Evolutionary conservation across 805 yeast genomes (phyloP).

Genomic region (Yarrowia hollandica): DNA sequence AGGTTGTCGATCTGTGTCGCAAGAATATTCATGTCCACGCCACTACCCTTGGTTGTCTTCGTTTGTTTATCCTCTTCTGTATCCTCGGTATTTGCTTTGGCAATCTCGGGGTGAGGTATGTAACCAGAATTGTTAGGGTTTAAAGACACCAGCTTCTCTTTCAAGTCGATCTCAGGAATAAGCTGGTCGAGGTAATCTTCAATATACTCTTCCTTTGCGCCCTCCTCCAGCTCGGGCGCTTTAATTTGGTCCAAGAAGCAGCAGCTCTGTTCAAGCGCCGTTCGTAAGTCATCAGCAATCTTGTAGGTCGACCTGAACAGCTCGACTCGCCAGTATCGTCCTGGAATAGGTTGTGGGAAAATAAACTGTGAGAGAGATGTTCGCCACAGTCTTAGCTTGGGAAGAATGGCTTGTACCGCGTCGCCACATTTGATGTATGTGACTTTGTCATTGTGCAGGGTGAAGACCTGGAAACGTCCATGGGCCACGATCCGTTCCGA

Average conservation of each 20-base stretch:
- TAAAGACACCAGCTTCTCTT: constrained; percentile 30
- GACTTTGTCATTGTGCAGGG: constrained; percentile 16
- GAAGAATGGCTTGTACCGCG: constrained; percentile 72
- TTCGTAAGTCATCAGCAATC: constrained; percentile 23
- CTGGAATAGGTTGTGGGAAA: constrained; percentile 70
- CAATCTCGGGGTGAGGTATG: not conserved
- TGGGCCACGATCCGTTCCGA: constrained; percentile 29
- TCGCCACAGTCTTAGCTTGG: constrained; percentile 59
- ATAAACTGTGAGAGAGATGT: constrained; percentile 52
- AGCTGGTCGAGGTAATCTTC: constrained; percentile 15
- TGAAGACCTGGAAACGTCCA: constrained; percentile 22
- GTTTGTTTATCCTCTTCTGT: not conserved
- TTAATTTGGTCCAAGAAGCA: constrained; percentile 14
- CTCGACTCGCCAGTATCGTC: constrained; percentile 66
- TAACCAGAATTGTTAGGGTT: constrained; percentile 24
- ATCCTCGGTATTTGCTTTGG: not conserved
- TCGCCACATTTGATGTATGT: constrained; percentile 65
- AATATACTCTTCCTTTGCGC: constrained; percentile 18
- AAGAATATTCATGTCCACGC: not conserved
- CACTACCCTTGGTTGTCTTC: not conserved
- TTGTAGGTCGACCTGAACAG: constrained; percentile 35
- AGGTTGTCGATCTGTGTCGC: not conserved
- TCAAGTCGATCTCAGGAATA: not conserved
- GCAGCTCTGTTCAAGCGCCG: constrained; percentile 12
- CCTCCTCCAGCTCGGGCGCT: constrained; percentile 23